Conservation (phyloP, 2,329 filamentous ascomycete genomes). For the Periconia sp. region DNA sequence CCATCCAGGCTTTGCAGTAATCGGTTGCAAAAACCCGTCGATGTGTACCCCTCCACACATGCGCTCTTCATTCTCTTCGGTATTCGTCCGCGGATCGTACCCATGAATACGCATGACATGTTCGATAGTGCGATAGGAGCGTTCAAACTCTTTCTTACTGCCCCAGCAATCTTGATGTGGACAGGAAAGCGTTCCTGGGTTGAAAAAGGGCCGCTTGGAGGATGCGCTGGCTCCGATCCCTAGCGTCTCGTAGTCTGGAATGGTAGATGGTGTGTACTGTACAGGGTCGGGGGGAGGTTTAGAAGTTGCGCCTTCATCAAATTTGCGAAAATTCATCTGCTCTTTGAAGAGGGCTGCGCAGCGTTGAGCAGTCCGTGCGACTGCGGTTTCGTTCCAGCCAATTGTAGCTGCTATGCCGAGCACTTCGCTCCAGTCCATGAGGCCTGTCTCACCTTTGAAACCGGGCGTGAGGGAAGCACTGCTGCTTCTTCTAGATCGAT, state of each 20-base stretch:
- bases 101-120: conserved; percentile 53
- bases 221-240: neutral
- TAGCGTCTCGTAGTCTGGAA: conserved; percentile 15
- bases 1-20: conserved; percentile 43
- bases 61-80: conserved; percentile 48
- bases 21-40: conserved; percentile 66
- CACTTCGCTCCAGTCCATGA: conserved; percentile 78
- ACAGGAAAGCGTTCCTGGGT: conserved; percentile 28
- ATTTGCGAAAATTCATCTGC: conserved; percentile 64
- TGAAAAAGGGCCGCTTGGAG: conserved; percentile 31
- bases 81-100: conserved; percentile 42
- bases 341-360: conserved; percentile 77
- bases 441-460: conserved; percentile 17
- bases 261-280: conserved; percentile 37
- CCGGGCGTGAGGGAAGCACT: conserved; percentile 7
- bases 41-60: conserved; percentile 66
- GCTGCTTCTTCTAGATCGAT: conserved; percentile 9
- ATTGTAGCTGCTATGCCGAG: conserved; percentile 75
- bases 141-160: conserved; percentile 26
- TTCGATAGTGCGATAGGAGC: conserved; percentile 37
- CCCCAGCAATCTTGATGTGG: conserved; percentile 35
- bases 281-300: conserved; percentile 28
- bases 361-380: conserved; percentile 70
- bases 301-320: conserved; percentile 47
- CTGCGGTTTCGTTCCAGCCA: conserved; percentile 65